Evolutionary conservation across 2,329 filamentous ascomycete species (phyloP).

Genomic region (Amauroascus niger): DNA sequence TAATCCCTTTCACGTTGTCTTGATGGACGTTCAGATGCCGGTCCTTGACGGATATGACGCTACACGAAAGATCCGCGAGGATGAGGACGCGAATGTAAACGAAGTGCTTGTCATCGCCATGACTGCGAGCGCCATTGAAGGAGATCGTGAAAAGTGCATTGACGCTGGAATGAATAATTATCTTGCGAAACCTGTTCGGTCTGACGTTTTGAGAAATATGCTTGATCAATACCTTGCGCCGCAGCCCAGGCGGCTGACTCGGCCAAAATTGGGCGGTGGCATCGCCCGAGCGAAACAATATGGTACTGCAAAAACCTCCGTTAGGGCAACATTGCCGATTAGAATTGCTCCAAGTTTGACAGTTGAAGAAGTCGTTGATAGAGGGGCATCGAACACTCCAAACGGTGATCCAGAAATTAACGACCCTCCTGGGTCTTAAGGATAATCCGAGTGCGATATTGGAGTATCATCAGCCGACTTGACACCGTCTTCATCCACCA

Average conservation of each 20-base stretch:
- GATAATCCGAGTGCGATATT: too few relatives aligned
- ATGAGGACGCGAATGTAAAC: constrained; percentile 64
- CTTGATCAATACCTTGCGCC: constrained; percentile 58
- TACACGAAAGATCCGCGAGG: constrained; percentile 69
- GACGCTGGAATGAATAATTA: constrained; percentile 97
- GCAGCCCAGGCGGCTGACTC: constrained; percentile 21
- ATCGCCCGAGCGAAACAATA: background rate
- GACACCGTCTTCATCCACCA: too few relatives aligned
- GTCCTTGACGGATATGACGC: constrained; percentile 87
- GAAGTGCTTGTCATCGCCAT: constrained; percentile 91
- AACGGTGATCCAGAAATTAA: background rate
- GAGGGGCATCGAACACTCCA: background rate
- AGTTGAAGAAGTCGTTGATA: background rate
- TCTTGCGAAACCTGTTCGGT: constrained; percentile 86
- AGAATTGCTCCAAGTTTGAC: background rate
- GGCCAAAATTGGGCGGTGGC: constrained; percentile 14
- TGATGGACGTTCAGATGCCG: constrained; percentile 98
- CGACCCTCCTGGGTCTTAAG: background rate
- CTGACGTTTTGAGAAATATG: constrained; percentile 75
- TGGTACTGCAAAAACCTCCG: background rate
- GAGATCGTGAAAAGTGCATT: constrained; percentile 89
- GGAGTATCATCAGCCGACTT: too few relatives aligned
- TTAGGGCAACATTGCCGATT: background rate
- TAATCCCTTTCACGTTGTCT: constrained; percentile 73
- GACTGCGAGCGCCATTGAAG: constrained; percentile 91